Evolutionary conservation across 2,329 filamentous ascomycete species (phyloP), one percentile per base, ranked within the genome.

Genomic region (Fusarium sp.): DNA sequence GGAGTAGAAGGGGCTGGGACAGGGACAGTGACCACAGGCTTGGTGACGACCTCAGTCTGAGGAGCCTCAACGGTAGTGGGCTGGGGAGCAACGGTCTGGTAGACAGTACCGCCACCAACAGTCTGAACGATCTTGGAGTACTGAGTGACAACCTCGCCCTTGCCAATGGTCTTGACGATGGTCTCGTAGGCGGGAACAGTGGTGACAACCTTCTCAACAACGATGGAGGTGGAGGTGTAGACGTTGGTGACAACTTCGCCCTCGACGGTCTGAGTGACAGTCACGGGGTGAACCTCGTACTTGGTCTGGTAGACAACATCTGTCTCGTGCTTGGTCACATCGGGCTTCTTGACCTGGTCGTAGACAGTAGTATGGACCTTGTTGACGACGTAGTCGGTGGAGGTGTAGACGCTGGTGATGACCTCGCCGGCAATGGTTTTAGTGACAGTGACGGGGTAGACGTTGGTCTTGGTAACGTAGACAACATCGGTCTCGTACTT

Each of bases 231-330:
- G 4, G 65, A 65, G 1, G 72, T 77, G 56, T 75, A 71, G 7
- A 73, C 73, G 22, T 68, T 65, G 51, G 67, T 74, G 9, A 67
- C 26, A 5, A 71, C 65, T 51, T 75, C 65, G 3, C 73, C 70
- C 41, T 61, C 56, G 10, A 72, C 77, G 3, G 76, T 75, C 14
- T 78, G 79, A 4, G 78, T 80, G 7, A 76, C 71, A 5, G 79
- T 79, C 7, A 84, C 69, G 14, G 83, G 82, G 72, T 79, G 81
- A 8, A 83, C 74, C 26, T 76, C 78, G 13, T 83, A 84, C 46
- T 79, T 58, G 32, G 82, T 83, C 6, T 74, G 78, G 71, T 82
- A 81, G 20, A 75, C 76, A 13, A 79, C 71, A 62, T 75, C 56
- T 7, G 48, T 47, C 13, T 74, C 73, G 1, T 77, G 78, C 22